phyloP scores from a whole-genome alignment of 2,329 filamentous ascomycete species.

The Cercospora sojina region DNA sequence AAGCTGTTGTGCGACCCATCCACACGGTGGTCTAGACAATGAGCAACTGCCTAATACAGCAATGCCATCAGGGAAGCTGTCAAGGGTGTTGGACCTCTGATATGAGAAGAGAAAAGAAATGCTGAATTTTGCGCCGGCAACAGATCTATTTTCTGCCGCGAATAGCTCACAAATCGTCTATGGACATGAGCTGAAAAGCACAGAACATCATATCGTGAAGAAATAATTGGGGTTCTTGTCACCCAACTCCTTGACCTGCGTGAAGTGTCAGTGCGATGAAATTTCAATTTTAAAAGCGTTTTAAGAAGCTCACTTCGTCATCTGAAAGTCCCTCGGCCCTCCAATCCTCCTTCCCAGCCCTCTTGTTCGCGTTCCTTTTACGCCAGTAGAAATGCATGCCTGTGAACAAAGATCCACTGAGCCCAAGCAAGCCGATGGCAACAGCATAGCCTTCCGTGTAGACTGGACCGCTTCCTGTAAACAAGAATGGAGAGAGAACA shows the following conservation, averaged over 20 bases:
- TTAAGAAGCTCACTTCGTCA: slow-evolving; percentile 5
- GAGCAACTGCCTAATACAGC: neutral
- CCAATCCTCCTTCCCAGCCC: slow-evolving; percentile 17
- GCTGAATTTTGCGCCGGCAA: too few species aligned
- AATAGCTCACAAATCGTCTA: neutral
- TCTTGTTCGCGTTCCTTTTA: slow-evolving; percentile 9
- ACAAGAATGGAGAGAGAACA: slow-evolving; percentile 16
- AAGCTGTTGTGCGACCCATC: neutral
- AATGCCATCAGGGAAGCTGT: neutral
- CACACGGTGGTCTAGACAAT: neutral
- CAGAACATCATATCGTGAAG: slow-evolving; percentile 6
- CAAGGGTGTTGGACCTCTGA: too few species aligned
- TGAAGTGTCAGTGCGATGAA: neutral
- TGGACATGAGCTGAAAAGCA: neutral
- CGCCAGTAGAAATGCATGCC: slow-evolving; percentile 16
- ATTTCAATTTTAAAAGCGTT: neutral
- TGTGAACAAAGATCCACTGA: slow-evolving; percentile 19
- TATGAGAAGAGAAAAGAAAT: too few species aligned
- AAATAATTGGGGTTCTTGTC: slow-evolving; percentile 13
- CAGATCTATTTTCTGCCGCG: neutral
- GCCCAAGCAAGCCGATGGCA: slow-evolving; percentile 19
- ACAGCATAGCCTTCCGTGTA: slow-evolving; percentile 17
- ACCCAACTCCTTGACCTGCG: slow-evolving; percentile 10
- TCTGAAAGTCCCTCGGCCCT: slow-evolving; percentile 12
- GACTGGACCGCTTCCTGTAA: slow-evolving; percentile 10